Percentiles rank a stretch among this genome's conserved stretches.
These are phyloP conservation scores for Calophaca sinica DNA, from an alignment of 306 rosid species.

Conservation along the genomic window DNA sequence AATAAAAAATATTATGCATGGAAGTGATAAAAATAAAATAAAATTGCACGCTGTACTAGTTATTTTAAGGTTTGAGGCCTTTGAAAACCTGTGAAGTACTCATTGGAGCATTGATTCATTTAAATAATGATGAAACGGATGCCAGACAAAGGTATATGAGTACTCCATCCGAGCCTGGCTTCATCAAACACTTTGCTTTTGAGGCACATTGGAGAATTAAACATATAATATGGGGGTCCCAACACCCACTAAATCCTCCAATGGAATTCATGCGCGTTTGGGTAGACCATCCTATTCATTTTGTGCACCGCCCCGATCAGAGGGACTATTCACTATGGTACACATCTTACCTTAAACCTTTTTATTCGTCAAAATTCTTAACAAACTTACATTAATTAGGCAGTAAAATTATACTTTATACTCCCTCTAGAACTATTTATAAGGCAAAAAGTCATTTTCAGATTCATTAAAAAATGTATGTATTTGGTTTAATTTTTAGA, in stretches of 20 bases:
- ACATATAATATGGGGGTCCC: constrained; percentile 46
- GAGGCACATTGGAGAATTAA: constrained; percentile 21
- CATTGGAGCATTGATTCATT: constrained; percentile 51
- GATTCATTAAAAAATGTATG: too few relatives aligned
- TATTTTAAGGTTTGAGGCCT: background rate
- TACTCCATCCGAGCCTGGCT: background rate
- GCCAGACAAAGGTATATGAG: background rate
- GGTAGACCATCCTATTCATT: constrained; percentile 46
- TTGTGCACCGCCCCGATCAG: constrained; percentile 54
- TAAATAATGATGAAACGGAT: constrained; percentile 45
- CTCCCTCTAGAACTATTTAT: too few relatives aligned
- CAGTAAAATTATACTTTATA: too few relatives aligned
- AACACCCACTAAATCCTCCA: constrained; percentile 55
- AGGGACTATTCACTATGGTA: background rate
- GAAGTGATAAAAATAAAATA: too few relatives aligned
- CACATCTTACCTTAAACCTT: too few relatives aligned
- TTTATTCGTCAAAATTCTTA: too few relatives aligned
- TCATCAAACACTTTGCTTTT: constrained; percentile 39
- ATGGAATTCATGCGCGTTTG: constrained; percentile 52
- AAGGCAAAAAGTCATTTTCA: too few relatives aligned
- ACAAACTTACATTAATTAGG: too few relatives aligned
- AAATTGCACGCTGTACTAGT: too few relatives aligned
- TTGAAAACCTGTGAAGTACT: constrained; percentile 38
- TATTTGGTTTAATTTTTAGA: too few relatives aligned
- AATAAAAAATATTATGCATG: too few relatives aligned